Base-by-base conservation (phyloP, 768 basidiomycete genomes). In the Boletus rubropictus region DNA sequence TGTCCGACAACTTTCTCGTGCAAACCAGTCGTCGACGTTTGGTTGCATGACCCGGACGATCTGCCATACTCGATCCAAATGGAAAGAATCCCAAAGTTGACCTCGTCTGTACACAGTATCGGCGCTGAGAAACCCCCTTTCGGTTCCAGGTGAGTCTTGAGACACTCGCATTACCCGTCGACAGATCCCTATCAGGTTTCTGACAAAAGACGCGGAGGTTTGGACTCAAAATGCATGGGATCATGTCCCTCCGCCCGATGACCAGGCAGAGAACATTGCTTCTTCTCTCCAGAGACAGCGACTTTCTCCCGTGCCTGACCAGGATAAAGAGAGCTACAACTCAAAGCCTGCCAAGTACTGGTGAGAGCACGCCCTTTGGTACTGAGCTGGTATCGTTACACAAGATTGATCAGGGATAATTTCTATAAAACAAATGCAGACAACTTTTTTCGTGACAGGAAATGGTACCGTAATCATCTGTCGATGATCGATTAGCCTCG, bases 401-500 rank as follows among this genome's bases (percentile, higher is more conserved):
- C 7, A 58, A 10, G 59, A 6, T 48, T 51, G 5, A 68, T 54
- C 58, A 96, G 94, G 94, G 89, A 98, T 61, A 82, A 82, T 46
- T 97, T 98, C 59, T 98, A 99, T 74, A 84, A 86, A 57, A 75
- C 74, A 44, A 93, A 95, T 52, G 73, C 80, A 18, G 77, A 70
- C 60, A 93, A 94, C 55, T 98, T 99, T 69, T 99, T 98, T 72
- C 84, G 89, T 33, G 84, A 98, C 67, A 76, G 96, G 48, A 89
- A 91, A 72, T 99, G 96, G 86, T 81, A 60, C 15, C 3, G 1
- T 5, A 25, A 6, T 25, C 6, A 43, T 29, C 1, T 21, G 17
- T 28, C 2, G 37, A 39, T 18, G 38, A 40, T 35, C 22, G 11
- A 25, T 1, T 18, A 15, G 17, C 11, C 6, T 42, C 7, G 31